Conservation (phyloP, 2,329 filamentous ascomycete genomes). For the Aspergillus fumigatus region DNA sequence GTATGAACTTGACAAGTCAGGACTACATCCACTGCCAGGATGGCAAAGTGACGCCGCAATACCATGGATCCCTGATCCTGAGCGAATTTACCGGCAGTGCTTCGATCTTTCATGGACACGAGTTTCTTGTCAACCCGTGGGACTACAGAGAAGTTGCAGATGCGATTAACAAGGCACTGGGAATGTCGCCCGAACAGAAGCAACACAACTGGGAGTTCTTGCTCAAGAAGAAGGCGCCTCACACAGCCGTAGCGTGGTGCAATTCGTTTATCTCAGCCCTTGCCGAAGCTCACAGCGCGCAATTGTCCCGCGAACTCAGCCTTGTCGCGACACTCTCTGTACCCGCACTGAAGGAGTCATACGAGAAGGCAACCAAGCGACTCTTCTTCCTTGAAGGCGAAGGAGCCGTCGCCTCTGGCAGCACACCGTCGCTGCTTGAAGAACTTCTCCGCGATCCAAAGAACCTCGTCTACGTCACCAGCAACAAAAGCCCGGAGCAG, state of each 20-base stretch:
- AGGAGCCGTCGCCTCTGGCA: constrained; percentile 75
- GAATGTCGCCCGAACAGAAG: constrained; percentile 75
- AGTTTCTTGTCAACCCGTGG: constrained; percentile 89
- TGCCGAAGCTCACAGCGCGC: constrained; percentile 69
- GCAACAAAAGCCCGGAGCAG: constrained; percentile 74
- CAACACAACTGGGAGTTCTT: constrained; percentile 68
- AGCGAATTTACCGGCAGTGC: constrained; percentile 93
- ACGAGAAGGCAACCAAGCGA: constrained; percentile 59
- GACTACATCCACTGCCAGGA: constrained; percentile 93
- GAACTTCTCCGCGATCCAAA: constrained; percentile 70
- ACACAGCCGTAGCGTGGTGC: constrained; percentile 82
- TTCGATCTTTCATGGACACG: constrained; percentile 71
- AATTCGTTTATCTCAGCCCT: constrained; percentile 64
- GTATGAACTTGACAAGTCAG: constrained; percentile 93
- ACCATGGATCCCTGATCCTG: constrained; percentile 80
- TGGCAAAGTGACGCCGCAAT: constrained; percentile 64
- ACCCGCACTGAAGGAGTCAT: constrained; percentile 58
- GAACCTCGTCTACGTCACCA: constrained; percentile 90
- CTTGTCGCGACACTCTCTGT: constrained; percentile 76
- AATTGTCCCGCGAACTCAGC: constrained; percentile 72
- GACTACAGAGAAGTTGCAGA: constrained; percentile 83
- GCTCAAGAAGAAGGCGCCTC: constrained; percentile 65
- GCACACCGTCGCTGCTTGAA: constrained; percentile 71
- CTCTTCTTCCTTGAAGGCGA: constrained; percentile 90
- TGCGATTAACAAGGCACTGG: constrained; percentile 73